Base-by-base conservation (phyloP, 129 eudicot genomes). In the Scalesia atractyloides region DNA sequence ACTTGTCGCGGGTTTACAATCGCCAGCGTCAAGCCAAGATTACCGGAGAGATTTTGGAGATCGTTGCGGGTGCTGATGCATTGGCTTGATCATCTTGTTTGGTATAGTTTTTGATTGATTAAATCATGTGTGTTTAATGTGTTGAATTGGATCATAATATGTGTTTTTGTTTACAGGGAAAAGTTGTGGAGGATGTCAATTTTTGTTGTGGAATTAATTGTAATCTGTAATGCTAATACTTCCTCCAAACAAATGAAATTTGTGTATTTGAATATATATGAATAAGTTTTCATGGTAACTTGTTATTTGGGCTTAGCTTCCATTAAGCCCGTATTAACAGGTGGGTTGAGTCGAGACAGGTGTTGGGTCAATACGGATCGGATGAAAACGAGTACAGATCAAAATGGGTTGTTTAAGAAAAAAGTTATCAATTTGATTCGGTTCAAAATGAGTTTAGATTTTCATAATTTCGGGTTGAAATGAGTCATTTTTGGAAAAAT, bases 1-100 rank as follows among this genome's bases (percentile, higher is more conserved):
- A 20, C 20, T 77, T 85, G 82, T 76, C 82, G 3, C 22, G 66
- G 12, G 73, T 62, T 3, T 85, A 85, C 68, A 82, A 85, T 30
- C 74, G 84, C 43, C 64, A 64, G 58, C 82, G 90, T 17, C 90
- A 85, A 46, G 81, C 90, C 36, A 85, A 85, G 80, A 82, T 85
- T 52, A 85, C 89, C 12, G 84, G 83, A 30, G 89, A 85, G 75
- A 72, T 85, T 60, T 75, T 85, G 80, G 89, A 85, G 89, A 85
- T 85, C 70, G 89, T 85, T 22, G 81, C 89, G 22, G 89, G 89
- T 24, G 77, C 77, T 61, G 77, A 73, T 48, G 77, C 77, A 61
- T 48, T 73, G 49, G 62, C 16, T 47, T 73, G 62, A 73, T 73
- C 61, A 61, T 61, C 0, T 50, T 30, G 65, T 24, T 72, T 66